These are phyloP conservation scores for Lepiota brunneoincarnata DNA, from an alignment of 768 basidiomycete species.

Conservation along the genomic window DNA sequence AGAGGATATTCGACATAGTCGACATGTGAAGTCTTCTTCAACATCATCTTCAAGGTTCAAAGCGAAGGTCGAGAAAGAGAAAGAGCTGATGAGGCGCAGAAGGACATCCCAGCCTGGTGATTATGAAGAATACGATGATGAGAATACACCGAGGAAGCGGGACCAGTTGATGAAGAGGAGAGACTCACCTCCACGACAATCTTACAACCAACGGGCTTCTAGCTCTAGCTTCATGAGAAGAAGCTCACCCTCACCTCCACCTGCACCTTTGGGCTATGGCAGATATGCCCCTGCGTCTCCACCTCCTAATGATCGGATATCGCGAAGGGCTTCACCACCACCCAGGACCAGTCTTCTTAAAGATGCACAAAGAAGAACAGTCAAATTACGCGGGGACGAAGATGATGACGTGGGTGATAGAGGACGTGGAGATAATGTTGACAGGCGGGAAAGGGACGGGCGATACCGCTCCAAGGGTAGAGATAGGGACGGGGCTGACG, in stretches of 20 bases:
- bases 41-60: conserved; percentile 6
- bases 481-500: conserved; percentile 13
- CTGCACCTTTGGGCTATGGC: background rate
- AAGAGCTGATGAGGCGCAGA: conserved; percentile 8
- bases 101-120: conserved; percentile 14
- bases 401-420: conserved; percentile 9
- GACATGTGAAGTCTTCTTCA: conserved; percentile 6
- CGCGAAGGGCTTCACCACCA: conserved; percentile 5
- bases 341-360: conserved; percentile 6
- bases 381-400: conserved; percentile 1
- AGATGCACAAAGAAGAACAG: conserved; percentile 9
- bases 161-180: conserved; percentile 20
- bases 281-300: background rate
- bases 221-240: background rate
- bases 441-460: conserved; percentile 17
- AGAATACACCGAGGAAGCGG: conserved; percentile 17
- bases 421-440: conserved; percentile 12
- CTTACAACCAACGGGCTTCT: background rate
- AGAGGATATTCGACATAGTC: conserved; percentile 1
- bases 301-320: background rate
- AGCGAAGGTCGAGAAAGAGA: conserved; percentile 14
- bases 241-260: conserved; percentile 5
- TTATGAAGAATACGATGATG: conserved; percentile 19
- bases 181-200: conserved; percentile 18
- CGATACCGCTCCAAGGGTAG: background rate